Evolutionary conservation across 768 basidiomycete genomes (phyloP), one percentile per base, ranked within the genome.

Genomic region (Xanthoconium purpureum): DNA sequence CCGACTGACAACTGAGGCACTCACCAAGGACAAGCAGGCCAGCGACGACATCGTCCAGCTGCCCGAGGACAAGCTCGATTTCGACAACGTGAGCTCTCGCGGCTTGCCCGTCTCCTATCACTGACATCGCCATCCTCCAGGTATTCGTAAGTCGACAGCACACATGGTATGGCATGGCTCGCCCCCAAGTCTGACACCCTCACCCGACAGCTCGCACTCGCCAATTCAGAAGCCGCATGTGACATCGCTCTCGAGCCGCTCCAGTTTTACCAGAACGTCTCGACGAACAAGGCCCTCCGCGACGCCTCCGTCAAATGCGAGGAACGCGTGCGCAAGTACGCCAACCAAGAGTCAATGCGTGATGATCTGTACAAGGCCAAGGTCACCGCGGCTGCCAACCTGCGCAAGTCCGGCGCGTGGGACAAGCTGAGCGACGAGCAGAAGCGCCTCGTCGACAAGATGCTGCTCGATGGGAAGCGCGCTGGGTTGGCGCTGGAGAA

Each of bases 201-300:
- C 39, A 11, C 28, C 52, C 47, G 13, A 56, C 37, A 91, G 88
- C 64, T 79, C n/a, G 74, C 80, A 11, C 82, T 92, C 24, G 81
- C 85, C 5, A 65, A 77, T 18, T 79, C 79, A 3, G 87, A 90
- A 44, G 79, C 84, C 17, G 67, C 75, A 12, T 74, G 84, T 37
- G 79, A 84, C 47, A 63, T 68, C 10, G 64, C 74, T 36, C 67
- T 76, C 6, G 87, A 89, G 57, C 87, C 87, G 0, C 76, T 91
- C 18, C 72, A 77, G 0, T 94, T 95, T 72, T 89, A 92, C 66
- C 88, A 91, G 69, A 89, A 92, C 61, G 90, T 94, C 29, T 88
- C 89, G 29, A 75, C 84, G 1, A 75, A 78, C 53, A 85, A 91
- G 67, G 83, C 80, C 42, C 79, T 94, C n/a, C 82, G 92, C 1